A percentile compares a stretch with the other conserved stretches of the same genome.
These are phyloP conservation scores for Saksenaea vasiformis DNA, from an alignment of 371 early-diverging fungal genomes.

Conservation along the genomic window DNA sequence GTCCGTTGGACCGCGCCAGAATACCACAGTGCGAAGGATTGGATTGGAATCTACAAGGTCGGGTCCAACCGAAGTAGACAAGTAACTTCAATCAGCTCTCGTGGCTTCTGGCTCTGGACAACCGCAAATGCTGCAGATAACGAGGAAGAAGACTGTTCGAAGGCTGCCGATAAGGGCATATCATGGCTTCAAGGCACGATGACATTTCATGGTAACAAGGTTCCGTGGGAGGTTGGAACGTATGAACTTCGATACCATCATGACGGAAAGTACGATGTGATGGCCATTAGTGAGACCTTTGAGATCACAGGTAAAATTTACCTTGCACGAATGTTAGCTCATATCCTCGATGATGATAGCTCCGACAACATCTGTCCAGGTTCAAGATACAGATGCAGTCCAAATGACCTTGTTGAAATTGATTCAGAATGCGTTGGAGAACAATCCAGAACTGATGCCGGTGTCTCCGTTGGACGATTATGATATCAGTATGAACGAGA, in stretches of 20 bases:
- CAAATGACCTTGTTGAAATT: slow-evolving; percentile 19
- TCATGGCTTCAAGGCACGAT: slow-evolving; percentile 29
- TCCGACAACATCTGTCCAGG: slow-evolving; percentile 14
- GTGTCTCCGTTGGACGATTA: slow-evolving; percentile 47
- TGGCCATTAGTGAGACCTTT: slow-evolving; percentile 71
- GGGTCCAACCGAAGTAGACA: slow-evolving; percentile 60
- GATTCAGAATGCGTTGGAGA: slow-evolving; percentile 23
- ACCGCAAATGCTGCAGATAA: slow-evolving; percentile 5
- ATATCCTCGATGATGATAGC: neutral
- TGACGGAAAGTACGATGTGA: slow-evolving; percentile 71
- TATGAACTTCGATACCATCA: slow-evolving; percentile 86
- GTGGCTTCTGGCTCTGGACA: slow-evolving; percentile 55
- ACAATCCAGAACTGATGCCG: slow-evolving; percentile 48
- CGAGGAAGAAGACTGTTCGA: neutral
- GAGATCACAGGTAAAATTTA: slow-evolving; percentile 58
- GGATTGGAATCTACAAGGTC: slow-evolving; percentile 86
- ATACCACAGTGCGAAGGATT: slow-evolving; percentile 68
- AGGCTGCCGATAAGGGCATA: neutral
- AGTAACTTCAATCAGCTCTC: slow-evolving; percentile 65
- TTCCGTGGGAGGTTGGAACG: slow-evolving; percentile 79
- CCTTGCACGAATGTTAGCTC: neutral
- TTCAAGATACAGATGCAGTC: slow-evolving; percentile 16
- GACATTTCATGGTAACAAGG: slow-evolving; percentile 52
- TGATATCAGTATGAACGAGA: slow-evolving; percentile 49
- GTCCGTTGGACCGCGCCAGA: slow-evolving; percentile 68